A percentile compares a stretch with the other conserved stretches of the same genome.
phyloP scores from a whole-genome alignment of 148 eudicot species.

The Selenicereus undatus region DNA sequence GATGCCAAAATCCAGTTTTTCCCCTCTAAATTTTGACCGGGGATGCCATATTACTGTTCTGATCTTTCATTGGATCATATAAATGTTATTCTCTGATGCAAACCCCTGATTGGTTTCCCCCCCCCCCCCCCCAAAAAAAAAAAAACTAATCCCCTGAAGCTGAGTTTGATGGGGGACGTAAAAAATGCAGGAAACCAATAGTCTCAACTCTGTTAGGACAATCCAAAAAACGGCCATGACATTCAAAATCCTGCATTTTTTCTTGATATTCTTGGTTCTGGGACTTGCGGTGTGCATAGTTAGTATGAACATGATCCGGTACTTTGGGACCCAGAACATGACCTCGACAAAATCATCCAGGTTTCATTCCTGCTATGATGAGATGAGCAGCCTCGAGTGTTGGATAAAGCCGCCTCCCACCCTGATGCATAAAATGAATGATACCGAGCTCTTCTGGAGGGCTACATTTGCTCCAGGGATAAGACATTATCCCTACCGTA shows the following conservation, averaged over 20 bases:
- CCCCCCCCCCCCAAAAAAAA: background rate
- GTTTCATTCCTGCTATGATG: slow-evolving; percentile 22
- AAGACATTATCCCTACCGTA: slow-evolving; percentile 35
- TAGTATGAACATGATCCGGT: slow-evolving; percentile 39
- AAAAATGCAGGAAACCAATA: slow-evolving; percentile 27
- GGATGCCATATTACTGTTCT: slow-evolving; percentile 10
- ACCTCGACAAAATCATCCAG: slow-evolving; percentile 7
- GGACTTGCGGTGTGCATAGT: slow-evolving; percentile 38
- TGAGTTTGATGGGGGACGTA: background rate
- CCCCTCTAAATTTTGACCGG: background rate
- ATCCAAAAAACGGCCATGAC: slow-evolving; percentile 30
- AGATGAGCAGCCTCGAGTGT: slow-evolving; percentile 22
- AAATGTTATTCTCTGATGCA: background rate
- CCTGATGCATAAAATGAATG: slow-evolving; percentile 43
- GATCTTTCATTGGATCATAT: slow-evolving; percentile 5
- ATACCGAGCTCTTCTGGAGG: slow-evolving; percentile 47
- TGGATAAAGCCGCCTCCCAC: slow-evolving; percentile 38
- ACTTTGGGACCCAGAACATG: slow-evolving; percentile 23
- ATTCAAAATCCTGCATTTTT: slow-evolving; percentile 32
- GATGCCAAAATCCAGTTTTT: slow-evolving; percentile 2
- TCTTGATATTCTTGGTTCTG: slow-evolving; percentile 34
- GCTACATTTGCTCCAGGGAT: slow-evolving; percentile 44
- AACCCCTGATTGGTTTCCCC: background rate
- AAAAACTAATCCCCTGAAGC: background rate
- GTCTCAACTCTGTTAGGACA: slow-evolving; percentile 14